Base-by-base conservation (phyloP, 2,329 filamentous ascomycete species). In the Paraphoma sp. region DNA sequence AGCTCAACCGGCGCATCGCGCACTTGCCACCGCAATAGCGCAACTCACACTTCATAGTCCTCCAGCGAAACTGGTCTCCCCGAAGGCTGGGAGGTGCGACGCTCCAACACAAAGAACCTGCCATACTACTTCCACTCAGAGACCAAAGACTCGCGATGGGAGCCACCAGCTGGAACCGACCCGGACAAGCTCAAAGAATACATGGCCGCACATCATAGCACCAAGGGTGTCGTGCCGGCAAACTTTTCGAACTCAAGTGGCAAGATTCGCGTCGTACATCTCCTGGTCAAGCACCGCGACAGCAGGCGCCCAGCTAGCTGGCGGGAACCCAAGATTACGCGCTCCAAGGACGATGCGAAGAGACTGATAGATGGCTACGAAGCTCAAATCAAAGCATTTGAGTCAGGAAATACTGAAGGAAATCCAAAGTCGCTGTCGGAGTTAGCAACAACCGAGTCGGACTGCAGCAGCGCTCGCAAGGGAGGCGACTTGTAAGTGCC, bases 81-180 rank as follows among this genome's bases (percentile, higher is more conserved):
- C 60, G 78, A 87, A 48, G 87, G 88, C 77, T 97, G 94, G 93
- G 95, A 98, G 82, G 92, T 99, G 74, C 92, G 95, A 77, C 92
- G 96, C 82, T 97, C 92, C 78, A 96, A 97, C 83, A 96, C 92
- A 79, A 98, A 97, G 83, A 96, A 96, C 81, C 89, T 98, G 36
- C 95, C 95, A 38, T 99, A 99, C 84, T 99, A 98, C 83, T 98
- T 97, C 89, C 96, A 97, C 80, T 83, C 89, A 45, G 81, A 80
- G 67, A 91, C 92, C 62, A 94, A 93, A 77, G 88, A 92, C 75
- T 98, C 95, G 62, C 87, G 92, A 80, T 99, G 95, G 95, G 95
- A 98, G 76, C 94, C 95, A 3, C 95, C 95, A 8, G 77, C 86
- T 44, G 91, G 89, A 63, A 95, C 93, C 68, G 92, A 99, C 80